These are phyloP conservation scores for Auricularia sp. DNA, from an alignment of 768 basidiomycete genomes.

Conservation along the genomic window DNA sequence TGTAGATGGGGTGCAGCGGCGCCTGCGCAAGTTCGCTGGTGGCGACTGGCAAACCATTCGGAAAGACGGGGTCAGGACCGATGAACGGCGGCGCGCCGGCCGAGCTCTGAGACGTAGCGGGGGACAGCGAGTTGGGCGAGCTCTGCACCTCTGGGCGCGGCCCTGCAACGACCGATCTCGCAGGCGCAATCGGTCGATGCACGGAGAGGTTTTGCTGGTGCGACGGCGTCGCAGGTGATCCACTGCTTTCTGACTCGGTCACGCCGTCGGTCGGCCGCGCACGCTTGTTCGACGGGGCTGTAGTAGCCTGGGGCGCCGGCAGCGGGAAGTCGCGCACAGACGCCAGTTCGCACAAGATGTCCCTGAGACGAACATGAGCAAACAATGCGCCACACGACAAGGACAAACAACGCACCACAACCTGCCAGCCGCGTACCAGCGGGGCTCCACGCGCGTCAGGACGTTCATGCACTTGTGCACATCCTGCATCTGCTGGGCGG, in stretches of 20 bases:
- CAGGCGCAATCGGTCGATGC: too few relatives aligned
- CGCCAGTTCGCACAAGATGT: slow-evolving; percentile 62
- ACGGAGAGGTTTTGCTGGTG: too few relatives aligned
- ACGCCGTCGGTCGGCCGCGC: slow-evolving; percentile 18
- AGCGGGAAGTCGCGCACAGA: slow-evolving; percentile 62
- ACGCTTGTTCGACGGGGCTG: slow-evolving; percentile 37
- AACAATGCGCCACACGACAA: not conserved
- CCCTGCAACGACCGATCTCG: too few relatives aligned
- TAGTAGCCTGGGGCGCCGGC: slow-evolving; percentile 40
- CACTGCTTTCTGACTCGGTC: slow-evolving; percentile 44
- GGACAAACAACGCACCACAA: slow-evolving; percentile 29
- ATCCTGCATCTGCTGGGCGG: slow-evolving; percentile 44
- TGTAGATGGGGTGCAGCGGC: not conserved
- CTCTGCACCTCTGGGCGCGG: not conserved
- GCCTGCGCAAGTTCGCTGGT: not conserved
- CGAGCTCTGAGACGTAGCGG: not conserved
- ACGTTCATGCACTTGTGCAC: slow-evolving; percentile 49
- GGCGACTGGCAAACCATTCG: not conserved
- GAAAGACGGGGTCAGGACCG: not conserved
- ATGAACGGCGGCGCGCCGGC: not conserved
- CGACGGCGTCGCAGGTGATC: not conserved
- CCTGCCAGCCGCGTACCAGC: slow-evolving; percentile 36
- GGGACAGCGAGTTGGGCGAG: not conserved
- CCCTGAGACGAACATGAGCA: slow-evolving; percentile 31
- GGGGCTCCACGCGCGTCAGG: slow-evolving; percentile 30